Evolutionary conservation across 106 monocot species (phyloP).

Genomic region (Apostasia ramifera): DNA sequence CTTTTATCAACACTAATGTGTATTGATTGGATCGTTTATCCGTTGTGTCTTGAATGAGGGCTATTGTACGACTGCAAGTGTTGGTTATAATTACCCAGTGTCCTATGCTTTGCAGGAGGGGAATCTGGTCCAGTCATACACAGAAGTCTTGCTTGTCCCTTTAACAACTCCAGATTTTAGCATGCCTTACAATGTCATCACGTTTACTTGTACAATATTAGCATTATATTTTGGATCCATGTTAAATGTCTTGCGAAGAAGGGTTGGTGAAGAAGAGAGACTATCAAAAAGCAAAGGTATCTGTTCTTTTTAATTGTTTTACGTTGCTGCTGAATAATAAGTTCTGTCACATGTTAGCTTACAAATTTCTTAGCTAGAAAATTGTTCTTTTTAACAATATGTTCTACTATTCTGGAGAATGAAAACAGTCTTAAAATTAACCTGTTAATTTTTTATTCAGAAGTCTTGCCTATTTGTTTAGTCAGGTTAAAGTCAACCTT

Average conservation of each 20-base stretch:
- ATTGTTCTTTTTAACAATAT: too few relatives aligned
- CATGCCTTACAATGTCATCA: slow-evolving; percentile 99
- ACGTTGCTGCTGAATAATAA: too few relatives aligned
- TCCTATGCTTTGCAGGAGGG: slow-evolving; percentile 40
- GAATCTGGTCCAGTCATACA: slow-evolving; percentile 51
- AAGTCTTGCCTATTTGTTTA: too few relatives aligned
- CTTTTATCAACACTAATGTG: not conserved
- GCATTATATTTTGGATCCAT: slow-evolving; percentile 96
- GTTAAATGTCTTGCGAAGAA: slow-evolving; percentile 75
- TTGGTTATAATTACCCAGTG: not conserved
- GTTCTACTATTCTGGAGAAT: too few relatives aligned
- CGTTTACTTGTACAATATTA: slow-evolving; percentile 90
- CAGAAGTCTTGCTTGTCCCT: slow-evolving; percentile 93
- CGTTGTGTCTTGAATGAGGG: not conserved
- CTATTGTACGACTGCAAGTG: not conserved
- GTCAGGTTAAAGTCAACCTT: too few relatives aligned
- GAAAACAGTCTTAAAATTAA: too few relatives aligned
- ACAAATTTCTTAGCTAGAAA: too few relatives aligned
- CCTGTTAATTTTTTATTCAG: too few relatives aligned
- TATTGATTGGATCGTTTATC: not conserved
- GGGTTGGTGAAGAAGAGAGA: slow-evolving; percentile 83
- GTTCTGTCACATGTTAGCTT: too few relatives aligned
- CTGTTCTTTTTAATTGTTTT: not conserved
- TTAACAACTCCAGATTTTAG: slow-evolving; percentile 98
- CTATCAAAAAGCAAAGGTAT: slow-evolving; percentile 62